Percentiles rank a stretch among this genome's conserved stretches.
These are phyloP conservation scores for Stemphylium vesicarium DNA, from an alignment of 2,329 filamentous ascomycete species.

Conservation along the genomic window DNA sequence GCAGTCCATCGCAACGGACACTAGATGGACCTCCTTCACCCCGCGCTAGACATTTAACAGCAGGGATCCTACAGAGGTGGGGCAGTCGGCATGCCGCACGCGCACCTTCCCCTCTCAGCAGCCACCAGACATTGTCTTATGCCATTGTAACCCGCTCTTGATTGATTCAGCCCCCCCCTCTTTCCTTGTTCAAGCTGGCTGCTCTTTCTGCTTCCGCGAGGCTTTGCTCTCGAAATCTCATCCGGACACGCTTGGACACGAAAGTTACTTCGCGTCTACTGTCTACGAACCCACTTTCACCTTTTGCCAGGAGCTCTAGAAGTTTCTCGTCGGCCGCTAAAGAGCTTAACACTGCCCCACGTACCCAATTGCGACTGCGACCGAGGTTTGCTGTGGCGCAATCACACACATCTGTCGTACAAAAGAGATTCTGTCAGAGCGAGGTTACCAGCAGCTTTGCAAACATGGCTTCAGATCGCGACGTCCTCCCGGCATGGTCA, in stretches of 20 bases:
- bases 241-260: slow-evolving; percentile 27
- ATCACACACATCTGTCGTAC: slow-evolving; percentile 19
- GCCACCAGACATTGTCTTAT: slow-evolving; percentile 19
- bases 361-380: slow-evolving; percentile 20
- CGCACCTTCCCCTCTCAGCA: slow-evolving; percentile 27
- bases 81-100: slow-evolving; percentile 18
- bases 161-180: slow-evolving; percentile 1
- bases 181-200: slow-evolving; percentile 41
- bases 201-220: slow-evolving; percentile 38
- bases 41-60: slow-evolving; percentile 17
- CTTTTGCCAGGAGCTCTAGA: slow-evolving; percentile 18
- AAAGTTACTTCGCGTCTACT: slow-evolving; percentile 19
- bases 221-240: slow-evolving; percentile 44
- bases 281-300: slow-evolving; percentile 12
- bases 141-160: slow-evolving; percentile 22
- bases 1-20: not conserved
- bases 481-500: slow-evolving; percentile 55
- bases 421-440: slow-evolving; percentile 41
- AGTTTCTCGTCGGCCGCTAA: slow-evolving; percentile 24
- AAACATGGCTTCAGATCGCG: slow-evolving; percentile 55
- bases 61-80: slow-evolving; percentile 23
- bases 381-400: slow-evolving; percentile 22
- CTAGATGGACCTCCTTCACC: slow-evolving; percentile 6
- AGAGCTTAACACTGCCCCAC: slow-evolving; percentile 27
- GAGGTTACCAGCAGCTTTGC: slow-evolving; percentile 41